Percentiles rank a stretch among this genome's conserved stretches.
Evolutionary conservation across 257 asterid genomes (phyloP).

Genomic region (Solanum lignicaule): DNA sequence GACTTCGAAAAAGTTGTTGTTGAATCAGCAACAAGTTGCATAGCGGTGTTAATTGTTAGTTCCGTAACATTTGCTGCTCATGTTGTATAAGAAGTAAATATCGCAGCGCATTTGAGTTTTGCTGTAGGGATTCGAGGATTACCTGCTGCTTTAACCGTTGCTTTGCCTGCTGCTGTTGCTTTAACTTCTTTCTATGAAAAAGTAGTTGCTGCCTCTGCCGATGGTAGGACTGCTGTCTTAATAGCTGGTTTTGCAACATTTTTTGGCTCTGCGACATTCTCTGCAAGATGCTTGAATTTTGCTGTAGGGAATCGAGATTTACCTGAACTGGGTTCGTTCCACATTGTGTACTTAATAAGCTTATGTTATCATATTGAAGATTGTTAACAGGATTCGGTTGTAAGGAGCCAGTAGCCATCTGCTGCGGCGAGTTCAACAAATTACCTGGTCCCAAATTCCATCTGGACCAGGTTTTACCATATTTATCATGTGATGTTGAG

Average conservation of each 20-base stretch:
- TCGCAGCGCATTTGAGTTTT: too few species aligned
- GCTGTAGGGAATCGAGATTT: conserved; percentile 45
- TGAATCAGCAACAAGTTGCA: conserved; percentile 4
- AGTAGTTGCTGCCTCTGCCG: conserved; percentile 27
- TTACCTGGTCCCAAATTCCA: conserved; percentile 59
- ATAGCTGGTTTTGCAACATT: neutral
- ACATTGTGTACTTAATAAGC: conserved; percentile 51
- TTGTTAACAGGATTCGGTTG: conserved; percentile 63
- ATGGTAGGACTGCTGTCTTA: neutral
- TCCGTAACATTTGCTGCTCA: neutral
- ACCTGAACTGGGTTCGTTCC: conserved; percentile 43
- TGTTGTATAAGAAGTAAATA: too few species aligned
- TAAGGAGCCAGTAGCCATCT: conserved; percentile 48
- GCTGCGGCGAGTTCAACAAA: conserved; percentile 59
- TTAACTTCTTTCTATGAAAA: conserved; percentile 50
- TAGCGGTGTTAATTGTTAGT: neutral
- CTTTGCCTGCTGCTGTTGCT: conserved; percentile 44
- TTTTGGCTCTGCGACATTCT: neutral
- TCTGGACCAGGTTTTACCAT: conserved; percentile 42
- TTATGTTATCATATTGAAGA: conserved; percentile 53
- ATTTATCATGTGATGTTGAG: conserved; percentile 59
- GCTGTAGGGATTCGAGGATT: too few species aligned
- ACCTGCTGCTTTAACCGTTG: conserved; percentile 20
- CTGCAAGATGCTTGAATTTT: neutral
- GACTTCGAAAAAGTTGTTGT: conserved; percentile 13